Percentiles rank a stretch among this genome's conserved stretches.
Evolutionary conservation across 2,329 filamentous ascomycete species (phyloP).

Genomic region (Xylariaceae sp.): DNA sequence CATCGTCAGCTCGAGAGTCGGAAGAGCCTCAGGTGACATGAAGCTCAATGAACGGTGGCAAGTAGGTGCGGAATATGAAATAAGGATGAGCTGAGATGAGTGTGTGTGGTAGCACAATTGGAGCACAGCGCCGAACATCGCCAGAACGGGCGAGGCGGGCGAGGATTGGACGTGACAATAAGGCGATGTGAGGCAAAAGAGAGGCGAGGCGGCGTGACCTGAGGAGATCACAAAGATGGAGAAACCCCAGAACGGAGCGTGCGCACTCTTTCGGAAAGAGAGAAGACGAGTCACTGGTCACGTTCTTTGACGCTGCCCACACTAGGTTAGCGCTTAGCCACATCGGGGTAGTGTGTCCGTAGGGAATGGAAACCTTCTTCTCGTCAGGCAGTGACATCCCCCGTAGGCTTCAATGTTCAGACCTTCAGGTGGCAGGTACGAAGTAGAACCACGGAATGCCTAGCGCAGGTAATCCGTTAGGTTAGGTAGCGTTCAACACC

Average conservation of each 20-base stretch:
- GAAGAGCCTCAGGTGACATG: slow-evolving; percentile 14
- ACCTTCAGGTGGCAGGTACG: too few species aligned
- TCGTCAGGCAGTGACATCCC: too few species aligned
- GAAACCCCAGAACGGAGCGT: not conserved
- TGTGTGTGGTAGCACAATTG: not conserved
- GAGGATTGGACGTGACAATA: not conserved
- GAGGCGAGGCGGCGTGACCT: not conserved
- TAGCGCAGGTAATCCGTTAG: too few species aligned
- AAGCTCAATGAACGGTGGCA: not conserved
- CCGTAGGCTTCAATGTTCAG: too few species aligned
- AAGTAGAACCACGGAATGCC: too few species aligned
- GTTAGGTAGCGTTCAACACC: too few species aligned
- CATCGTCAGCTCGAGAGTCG: not conserved
- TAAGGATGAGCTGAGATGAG: slow-evolving; percentile 9
- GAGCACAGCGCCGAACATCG: not conserved
- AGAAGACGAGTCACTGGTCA: not conserved
- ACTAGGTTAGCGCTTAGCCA: too few species aligned
- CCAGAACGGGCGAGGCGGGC: not conserved
- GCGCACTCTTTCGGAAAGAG: not conserved
- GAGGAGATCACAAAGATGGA: not conserved
- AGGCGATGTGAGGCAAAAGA: not conserved
- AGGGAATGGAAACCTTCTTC: too few species aligned
- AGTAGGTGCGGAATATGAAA: not conserved
- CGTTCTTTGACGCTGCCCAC: too few species aligned
- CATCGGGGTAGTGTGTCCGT: too few species aligned